A percentile compares a stretch with the other conserved stretches of the same genome.
These are phyloP conservation scores for Russula lepida DNA, from an alignment of 768 basidiomycete species.

Conservation along the genomic window DNA sequence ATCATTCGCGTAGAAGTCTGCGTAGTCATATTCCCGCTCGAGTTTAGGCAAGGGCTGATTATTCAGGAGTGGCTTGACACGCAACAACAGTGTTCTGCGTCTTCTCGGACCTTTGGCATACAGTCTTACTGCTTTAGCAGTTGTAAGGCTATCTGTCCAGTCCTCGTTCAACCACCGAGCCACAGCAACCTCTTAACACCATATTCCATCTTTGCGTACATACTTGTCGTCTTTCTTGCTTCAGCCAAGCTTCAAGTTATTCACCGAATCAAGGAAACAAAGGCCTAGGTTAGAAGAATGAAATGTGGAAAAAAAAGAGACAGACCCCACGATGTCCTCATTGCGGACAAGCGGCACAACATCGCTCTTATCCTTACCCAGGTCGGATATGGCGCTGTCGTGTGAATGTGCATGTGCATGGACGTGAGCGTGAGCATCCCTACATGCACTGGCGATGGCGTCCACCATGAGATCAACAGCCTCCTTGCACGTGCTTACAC, in stretches of 20 bases:
- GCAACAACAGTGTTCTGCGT: no score
- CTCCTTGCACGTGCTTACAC: constrained; percentile 64
- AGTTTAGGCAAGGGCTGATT: no score
- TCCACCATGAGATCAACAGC: constrained; percentile 70
- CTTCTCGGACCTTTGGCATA: no score
- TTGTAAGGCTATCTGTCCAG: neutral
- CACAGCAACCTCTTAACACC: constrained; percentile 85
- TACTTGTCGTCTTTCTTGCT: constrained; percentile 75
- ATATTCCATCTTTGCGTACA: constrained; percentile 91
- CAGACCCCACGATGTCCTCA: constrained; percentile 76
- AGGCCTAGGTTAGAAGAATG: neutral
- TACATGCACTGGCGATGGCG: constrained; percentile 58
- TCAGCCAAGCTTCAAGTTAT: constrained; percentile 53
- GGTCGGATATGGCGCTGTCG: neutral
- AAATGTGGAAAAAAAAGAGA: constrained; percentile 9
- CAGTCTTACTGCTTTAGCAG: no score
- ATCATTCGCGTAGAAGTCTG: no score
- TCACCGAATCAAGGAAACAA: constrained; percentile 5
- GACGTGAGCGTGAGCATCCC: constrained; percentile 40
- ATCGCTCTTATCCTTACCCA: neutral
- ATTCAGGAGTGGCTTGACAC: no score
- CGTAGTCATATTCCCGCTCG: no score
- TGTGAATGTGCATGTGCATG: neutral
- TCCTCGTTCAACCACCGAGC: constrained; percentile 55
- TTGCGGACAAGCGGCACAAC: constrained; percentile 44